Evolutionary conservation across 139 green algal genomes (phyloP).

Genomic region (Chlorella sorokiniana): DNA sequence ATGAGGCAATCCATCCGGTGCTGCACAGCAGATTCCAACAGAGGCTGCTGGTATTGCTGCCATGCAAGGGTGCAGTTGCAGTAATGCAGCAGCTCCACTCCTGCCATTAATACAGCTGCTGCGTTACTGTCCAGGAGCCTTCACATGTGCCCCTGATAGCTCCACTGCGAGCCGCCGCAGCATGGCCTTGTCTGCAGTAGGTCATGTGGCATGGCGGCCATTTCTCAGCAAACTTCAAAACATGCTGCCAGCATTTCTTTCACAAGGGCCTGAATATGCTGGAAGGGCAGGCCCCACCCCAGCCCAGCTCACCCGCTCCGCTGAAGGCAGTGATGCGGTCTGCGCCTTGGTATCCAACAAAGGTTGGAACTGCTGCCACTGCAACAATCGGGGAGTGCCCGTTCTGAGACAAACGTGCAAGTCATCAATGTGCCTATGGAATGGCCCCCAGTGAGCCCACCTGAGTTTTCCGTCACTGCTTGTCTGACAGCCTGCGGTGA

Average conservation of each 20-base stretch:
- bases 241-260: no score
- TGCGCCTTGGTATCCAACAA: constrained; percentile 46
- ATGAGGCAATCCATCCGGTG: background rate
- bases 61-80: no score
- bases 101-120: background rate
- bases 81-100: no score
- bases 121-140: background rate
- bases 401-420: background rate
- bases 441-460: background rate
- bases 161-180: constrained; percentile 9
- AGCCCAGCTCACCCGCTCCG: constrained; percentile 51
- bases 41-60: background rate
- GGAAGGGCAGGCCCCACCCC: background rate
- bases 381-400: no score
- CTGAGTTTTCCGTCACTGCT: constrained; percentile 20
- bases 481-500: background rate
- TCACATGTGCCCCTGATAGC: background rate
- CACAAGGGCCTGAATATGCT: background rate
- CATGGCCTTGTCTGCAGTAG: constrained; percentile 25
- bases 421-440: background rate
- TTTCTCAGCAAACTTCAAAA: no score
- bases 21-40: background rate
- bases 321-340: constrained; percentile 55
- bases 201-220: no score
- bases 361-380: constrained; percentile 68